Evolutionary conservation across 345 rosid species (phyloP).

Genomic region (Lumnitzera racemosa): DNA sequence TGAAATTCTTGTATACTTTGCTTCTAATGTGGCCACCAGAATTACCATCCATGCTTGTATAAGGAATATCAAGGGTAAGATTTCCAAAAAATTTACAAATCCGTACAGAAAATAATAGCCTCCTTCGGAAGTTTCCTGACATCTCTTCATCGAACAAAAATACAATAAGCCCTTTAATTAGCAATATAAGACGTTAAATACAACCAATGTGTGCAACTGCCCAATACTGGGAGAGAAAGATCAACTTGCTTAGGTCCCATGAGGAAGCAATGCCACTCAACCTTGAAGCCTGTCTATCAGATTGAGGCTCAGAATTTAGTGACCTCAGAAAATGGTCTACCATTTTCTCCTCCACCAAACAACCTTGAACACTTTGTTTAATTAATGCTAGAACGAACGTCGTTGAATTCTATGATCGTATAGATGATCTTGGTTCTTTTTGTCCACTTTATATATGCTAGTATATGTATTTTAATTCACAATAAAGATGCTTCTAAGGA

Average conservation of each 20-base stretch:
- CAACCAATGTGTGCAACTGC: constrained; percentile 65
- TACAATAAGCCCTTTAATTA: constrained; percentile 53
- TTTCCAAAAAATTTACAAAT: constrained; percentile 69
- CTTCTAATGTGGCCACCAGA: constrained; percentile 62
- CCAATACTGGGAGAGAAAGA: constrained; percentile 69
- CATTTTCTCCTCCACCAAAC: constrained; percentile 70
- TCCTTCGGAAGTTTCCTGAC: constrained; percentile 36
- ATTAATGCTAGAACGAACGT: no score
- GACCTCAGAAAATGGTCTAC: constrained; percentile 56
- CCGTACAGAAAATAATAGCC: constrained; percentile 60
- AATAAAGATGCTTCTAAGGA: no score
- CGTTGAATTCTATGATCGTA: no score
- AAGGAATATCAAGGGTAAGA: constrained; percentile 48
- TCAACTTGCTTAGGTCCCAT: constrained; percentile 45
- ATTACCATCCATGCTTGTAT: constrained; percentile 51
- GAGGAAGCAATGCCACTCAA: constrained; percentile 25
- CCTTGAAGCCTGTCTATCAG: constrained; percentile 44
- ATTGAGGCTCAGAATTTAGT: constrained; percentile 58
- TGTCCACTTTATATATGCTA: no score
- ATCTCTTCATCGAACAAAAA: constrained; percentile 60
- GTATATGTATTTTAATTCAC: no score
- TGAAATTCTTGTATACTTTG: constrained; percentile 50
- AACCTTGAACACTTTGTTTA: constrained; percentile 24
- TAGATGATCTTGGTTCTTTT: no score
- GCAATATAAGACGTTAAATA: constrained; percentile 46